These are phyloP conservation scores for Hibiscus mutabilis DNA, from an alignment of 345 rosid genomes.

Conservation along the genomic window DNA sequence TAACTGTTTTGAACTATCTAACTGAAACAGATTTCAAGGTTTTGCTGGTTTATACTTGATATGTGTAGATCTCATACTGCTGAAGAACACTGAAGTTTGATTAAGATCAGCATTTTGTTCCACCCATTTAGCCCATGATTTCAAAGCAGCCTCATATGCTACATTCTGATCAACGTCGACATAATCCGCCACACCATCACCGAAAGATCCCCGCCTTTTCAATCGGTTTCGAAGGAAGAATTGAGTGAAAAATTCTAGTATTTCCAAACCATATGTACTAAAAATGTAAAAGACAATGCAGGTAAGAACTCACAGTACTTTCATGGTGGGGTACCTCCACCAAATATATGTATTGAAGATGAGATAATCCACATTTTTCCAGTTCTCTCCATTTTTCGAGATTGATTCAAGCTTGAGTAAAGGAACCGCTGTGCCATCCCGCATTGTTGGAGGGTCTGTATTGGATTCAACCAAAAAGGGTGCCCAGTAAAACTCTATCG, in stretches of 20 bases:
- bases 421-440: constrained; percentile 41
- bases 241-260: neutral
- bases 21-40: neutral
- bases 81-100: constrained; percentile 63
- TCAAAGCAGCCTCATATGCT: constrained; percentile 48
- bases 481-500: constrained; percentile 59
- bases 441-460: constrained; percentile 43
- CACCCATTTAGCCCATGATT: constrained; percentile 67
- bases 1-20: neutral
- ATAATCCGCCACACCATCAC: constrained; percentile 38
- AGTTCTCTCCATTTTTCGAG: constrained; percentile 41
- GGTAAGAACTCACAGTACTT: constrained; percentile 18
- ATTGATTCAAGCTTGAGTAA: constrained; percentile 49
- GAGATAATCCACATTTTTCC: constrained; percentile 49
- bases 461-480: constrained; percentile 62
- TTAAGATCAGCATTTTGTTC: constrained; percentile 54
- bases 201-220: constrained; percentile 44
- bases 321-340: constrained; percentile 49
- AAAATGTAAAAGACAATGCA: neutral
- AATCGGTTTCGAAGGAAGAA: neutral
- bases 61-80: constrained; percentile 77
- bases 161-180: constrained; percentile 42
- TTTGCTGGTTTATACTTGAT: constrained; percentile 32
- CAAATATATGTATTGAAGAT: constrained; percentile 59
- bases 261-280: no score